phyloP scores from a whole-genome alignment of 2,329 filamentous ascomycete species.

The Drechslerella coelobrocha region DNA sequence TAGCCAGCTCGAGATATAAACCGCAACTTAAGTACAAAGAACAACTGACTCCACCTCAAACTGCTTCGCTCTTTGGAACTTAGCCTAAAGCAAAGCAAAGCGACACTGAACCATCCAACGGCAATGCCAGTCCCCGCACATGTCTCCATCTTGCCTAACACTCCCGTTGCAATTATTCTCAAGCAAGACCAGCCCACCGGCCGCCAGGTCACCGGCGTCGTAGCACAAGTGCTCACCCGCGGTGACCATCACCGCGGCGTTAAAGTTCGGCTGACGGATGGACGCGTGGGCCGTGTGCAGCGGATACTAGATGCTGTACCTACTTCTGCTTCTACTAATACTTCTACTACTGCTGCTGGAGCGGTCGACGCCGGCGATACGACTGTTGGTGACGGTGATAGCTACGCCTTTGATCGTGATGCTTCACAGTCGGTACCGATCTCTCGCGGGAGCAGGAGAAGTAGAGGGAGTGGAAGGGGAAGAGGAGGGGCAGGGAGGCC shows the following conservation, averaged over 20 bases:
- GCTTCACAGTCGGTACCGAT: not conserved
- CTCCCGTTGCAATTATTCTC: conserved; percentile 73
- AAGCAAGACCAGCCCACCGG: conserved; percentile 79
- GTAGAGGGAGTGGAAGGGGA: conserved; percentile 39
- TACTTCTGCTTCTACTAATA: conserved; percentile 1
- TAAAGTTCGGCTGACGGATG: conserved; percentile 76
- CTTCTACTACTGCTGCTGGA: conserved; percentile 23
- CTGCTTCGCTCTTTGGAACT: too few species aligned
- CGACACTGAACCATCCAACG: too few species aligned
- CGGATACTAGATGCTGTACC: conserved; percentile 60
- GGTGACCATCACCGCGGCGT: conserved; percentile 79
- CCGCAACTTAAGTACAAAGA: too few species aligned
- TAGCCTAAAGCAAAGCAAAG: too few species aligned
- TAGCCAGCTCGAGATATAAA: too few species aligned
- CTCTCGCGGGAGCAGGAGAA: conserved; percentile 22
- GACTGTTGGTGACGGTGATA: conserved; percentile 4
- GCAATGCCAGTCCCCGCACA: conserved; percentile 60
- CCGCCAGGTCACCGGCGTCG: conserved; percentile 70
- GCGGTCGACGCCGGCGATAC: not conserved
- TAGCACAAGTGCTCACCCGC: conserved; percentile 72
- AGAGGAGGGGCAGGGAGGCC: conserved; percentile 32
- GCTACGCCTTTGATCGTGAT: not conserved
- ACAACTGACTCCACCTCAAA: too few species aligned
- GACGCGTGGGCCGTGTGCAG: conserved; percentile 77
- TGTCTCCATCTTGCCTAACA: conserved; percentile 67